Conservation (phyloP, 257 asterid species). For the Capsicum baccatum region DNA sequence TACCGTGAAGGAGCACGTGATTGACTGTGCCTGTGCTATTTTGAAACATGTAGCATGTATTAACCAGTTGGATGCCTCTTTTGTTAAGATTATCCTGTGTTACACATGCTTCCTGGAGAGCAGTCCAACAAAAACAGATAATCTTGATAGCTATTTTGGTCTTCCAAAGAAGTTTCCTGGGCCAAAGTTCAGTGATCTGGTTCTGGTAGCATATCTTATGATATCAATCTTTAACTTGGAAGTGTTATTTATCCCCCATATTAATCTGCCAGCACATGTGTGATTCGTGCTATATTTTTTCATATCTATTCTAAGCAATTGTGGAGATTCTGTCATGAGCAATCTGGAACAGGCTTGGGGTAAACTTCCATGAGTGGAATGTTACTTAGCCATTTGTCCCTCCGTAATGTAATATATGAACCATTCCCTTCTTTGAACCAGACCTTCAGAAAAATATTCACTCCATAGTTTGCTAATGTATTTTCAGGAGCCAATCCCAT, state of each 20-base stretch:
- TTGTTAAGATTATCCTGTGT: no score
- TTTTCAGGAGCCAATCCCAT: background rate
- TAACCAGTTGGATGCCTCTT: no score
- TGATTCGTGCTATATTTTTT: no score
- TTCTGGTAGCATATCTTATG: background rate
- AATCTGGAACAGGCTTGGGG: no score
- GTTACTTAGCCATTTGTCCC: background rate
- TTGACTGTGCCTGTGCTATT: no score
- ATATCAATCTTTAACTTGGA: background rate
- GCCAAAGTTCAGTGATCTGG: background rate
- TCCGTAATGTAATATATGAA: background rate
- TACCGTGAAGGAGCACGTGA: no score
- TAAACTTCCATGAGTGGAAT: no score
- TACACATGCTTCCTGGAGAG: no score
- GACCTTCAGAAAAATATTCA: background rate
- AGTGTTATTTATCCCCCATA: background rate
- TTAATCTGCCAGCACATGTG: background rate
- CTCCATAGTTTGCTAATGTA: background rate
- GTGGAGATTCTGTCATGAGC: no score
- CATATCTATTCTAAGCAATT: no score
- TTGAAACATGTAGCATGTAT: no score
- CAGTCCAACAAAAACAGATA: no score
- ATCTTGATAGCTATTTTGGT: background rate
- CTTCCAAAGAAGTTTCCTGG: background rate
- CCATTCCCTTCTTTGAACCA: background rate